A percentile compares a stretch with the other conserved stretches of the same genome.
These are phyloP conservation scores for Aureobasidium melanogenum DNA, from an alignment of 2,329 filamentous ascomycete species.

Conservation along the genomic window DNA sequence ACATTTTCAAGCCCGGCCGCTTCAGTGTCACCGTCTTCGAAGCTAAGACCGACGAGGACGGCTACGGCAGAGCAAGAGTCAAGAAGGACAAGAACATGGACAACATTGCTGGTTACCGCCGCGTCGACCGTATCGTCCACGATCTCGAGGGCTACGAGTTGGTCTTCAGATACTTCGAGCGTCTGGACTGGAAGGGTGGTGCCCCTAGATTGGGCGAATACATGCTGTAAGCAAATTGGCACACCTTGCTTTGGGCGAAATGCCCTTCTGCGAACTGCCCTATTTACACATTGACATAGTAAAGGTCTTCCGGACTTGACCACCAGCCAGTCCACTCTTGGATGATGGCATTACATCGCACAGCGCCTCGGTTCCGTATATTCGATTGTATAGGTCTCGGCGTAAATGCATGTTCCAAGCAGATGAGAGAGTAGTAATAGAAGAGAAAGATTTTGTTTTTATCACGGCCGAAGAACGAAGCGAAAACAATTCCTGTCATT, in stretches of 20 bases:
- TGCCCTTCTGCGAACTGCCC: background rate
- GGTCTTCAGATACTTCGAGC: constrained; percentile 93
- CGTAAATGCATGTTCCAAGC: background rate
- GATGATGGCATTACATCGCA: background rate
- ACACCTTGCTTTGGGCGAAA: background rate
- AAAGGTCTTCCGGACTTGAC: constrained; percentile 3
- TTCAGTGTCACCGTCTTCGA: constrained; percentile 97
- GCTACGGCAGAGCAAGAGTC: constrained; percentile 23
- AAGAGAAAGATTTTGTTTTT: background rate
- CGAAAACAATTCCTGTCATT: background rate
- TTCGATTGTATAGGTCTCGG: background rate
- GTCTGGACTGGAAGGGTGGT: constrained; percentile 67
- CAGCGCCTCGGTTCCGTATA: background rate
- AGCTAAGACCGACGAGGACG: constrained; percentile 55
- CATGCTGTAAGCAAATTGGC: constrained; percentile 8
- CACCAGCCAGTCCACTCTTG: constrained; percentile 4
- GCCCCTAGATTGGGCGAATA: constrained; percentile 53
- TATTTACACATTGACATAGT: constrained; percentile 1
- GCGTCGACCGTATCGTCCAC: constrained; percentile 91
- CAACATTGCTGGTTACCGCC: constrained; percentile 72
- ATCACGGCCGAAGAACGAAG: background rate
- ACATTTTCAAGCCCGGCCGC: constrained; percentile 93
- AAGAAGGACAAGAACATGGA: constrained; percentile 54
- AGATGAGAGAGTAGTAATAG: background rate
- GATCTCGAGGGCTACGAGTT: constrained; percentile 96